Percentiles rank a stretch among this genome's conserved stretches.
These are phyloP conservation scores for Amanita thiersii DNA, from an alignment of 768 basidiomycete species.

Conservation along the genomic window DNA sequence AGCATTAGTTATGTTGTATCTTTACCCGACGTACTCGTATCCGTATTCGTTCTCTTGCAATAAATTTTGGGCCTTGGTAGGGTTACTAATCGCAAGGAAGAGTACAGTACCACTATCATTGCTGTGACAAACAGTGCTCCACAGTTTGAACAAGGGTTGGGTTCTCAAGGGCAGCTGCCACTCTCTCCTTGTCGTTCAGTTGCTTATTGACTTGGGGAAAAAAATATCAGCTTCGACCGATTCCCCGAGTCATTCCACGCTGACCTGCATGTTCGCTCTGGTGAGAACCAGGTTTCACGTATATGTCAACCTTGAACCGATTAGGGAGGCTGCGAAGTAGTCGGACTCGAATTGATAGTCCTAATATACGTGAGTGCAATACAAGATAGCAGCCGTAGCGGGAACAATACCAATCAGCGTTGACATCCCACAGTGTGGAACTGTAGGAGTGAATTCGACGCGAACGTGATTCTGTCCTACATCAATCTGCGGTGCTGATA, in stretches of 20 bases:
- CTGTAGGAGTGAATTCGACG: constrained; percentile 95
- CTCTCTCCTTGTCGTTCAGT: constrained; percentile 97
- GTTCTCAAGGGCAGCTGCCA: constrained; percentile 95
- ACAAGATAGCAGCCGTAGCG: constrained; percentile 2
- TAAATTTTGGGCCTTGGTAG: no score
- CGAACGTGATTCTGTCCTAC: constrained; percentile 54
- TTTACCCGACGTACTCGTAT: constrained; percentile 5
- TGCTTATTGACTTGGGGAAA: constrained; percentile 82
- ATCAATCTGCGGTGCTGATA: constrained; percentile 79
- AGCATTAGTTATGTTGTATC: constrained; percentile 11
- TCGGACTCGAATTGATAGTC: constrained; percentile 92
- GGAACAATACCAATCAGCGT: constrained; percentile 77
- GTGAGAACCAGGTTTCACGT: constrained; percentile 90
- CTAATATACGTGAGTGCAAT: constrained; percentile 27
- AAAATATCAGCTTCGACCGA: neutral
- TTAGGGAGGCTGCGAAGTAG: constrained; percentile 83
- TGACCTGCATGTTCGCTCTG: constrained; percentile 86
- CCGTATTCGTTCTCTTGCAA: neutral
- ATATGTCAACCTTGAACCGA: constrained; percentile 92
- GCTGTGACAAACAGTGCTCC: constrained; percentile 39
- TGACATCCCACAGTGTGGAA: constrained; percentile 96
- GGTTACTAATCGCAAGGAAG: no score
- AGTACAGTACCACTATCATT: neutral
- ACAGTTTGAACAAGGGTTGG: constrained; percentile 77
- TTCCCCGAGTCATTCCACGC: constrained; percentile 15